Evolutionary conservation across 768 basidiomycete species (phyloP), one percentile per base, ranked within the genome.

Genomic region (Obba rivulosa): DNA sequence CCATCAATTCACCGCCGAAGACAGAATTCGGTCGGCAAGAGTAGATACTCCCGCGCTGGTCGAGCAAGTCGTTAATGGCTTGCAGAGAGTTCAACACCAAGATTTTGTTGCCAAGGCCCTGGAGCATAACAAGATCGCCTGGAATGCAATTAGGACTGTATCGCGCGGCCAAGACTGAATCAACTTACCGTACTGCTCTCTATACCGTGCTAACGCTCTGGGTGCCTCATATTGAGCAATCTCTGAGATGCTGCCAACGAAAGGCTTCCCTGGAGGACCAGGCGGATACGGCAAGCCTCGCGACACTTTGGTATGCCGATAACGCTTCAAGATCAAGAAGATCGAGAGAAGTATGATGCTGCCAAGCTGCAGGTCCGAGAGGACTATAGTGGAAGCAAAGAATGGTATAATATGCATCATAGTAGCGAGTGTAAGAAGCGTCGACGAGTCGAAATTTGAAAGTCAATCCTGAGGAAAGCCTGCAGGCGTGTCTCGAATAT

Each of bases 1-100:
- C 54, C 60, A 66, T 66, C 58, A 72, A 60, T 25, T 68, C 67
- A 11, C 68, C 65, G 8, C 63, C 64, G 43, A 73, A 66, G 1
- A 61, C 59, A 17, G 71, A 66, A 16, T 49, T 55, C 3, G 68
- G 66, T 5, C 66, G 55, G 35, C 63, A 50, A 8, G 68, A 68
- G 39, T 68, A 68, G 17, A 57, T 61, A 13, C 17, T 42, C 1
- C 51, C 53, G n/a, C 60, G 48, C 44, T 59, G 57, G 3, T 64
- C 68, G 8, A 70, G 43, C 2, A 69, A 55, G 13, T 67, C 66
- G 9, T 48, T 46, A 5, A 67, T 54, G 3, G 58, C 48, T n/a
- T 64, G 45, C 3, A 58, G 20, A 2, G 63, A 59, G 48, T 66
- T 68, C 8, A 69, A 36, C 16, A 68, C 45, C 20, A 69, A 52